Base-by-base conservation (phyloP, 768 basidiomycete species). In the Lentinula edodes region DNA sequence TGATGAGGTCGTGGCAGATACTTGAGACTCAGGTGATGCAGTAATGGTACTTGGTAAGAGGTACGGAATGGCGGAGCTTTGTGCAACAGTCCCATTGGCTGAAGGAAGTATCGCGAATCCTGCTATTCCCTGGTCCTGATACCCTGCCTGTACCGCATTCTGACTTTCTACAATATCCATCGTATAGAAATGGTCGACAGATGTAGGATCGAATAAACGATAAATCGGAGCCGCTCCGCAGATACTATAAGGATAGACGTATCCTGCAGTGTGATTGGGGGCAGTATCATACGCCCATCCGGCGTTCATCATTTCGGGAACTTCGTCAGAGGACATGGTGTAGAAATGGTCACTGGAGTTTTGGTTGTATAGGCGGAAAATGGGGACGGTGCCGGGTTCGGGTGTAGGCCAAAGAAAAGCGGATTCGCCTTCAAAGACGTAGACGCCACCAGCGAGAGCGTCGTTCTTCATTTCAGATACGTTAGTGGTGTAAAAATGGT, bases 61-160 rank as follows among this genome's bases (percentile, higher is more conserved):
- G 20, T n/a, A 54, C 4, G 53, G 38, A n/a, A 12, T 35, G 6
- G 53, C 53, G 1, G 53, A 54, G 5, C 20, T 23, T 5, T 16
- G 16, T 12, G 13, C 53, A 20, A n/a, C 34, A 38, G 36, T 54
- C 10, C 53, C 53, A 41, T 54, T 39, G 12, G 16, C 53, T 9
- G 53, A 54, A 20, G 53, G 53, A 36, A 54, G 53, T 35, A 54
- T 39, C 18, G 53, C 53, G 18, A 18, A 54, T n/a, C 53, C 53
- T n/a, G 53, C 53, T 13, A 54, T 54, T 9, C 53, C 53, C 35
- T 54, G 53, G 53, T 38, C 36, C 38, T 54, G 53, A 54, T 52
- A 52, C 7, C 51, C 51, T 5, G 5, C 7, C 18, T 38, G 12
- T 1, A 39, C 15, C 12, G 18, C 36, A 52, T 32, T 34, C 7